Conservation (phyloP, 2,329 filamentous ascomycete genomes). For the Ceratocystis cacaofunesta region DNA sequence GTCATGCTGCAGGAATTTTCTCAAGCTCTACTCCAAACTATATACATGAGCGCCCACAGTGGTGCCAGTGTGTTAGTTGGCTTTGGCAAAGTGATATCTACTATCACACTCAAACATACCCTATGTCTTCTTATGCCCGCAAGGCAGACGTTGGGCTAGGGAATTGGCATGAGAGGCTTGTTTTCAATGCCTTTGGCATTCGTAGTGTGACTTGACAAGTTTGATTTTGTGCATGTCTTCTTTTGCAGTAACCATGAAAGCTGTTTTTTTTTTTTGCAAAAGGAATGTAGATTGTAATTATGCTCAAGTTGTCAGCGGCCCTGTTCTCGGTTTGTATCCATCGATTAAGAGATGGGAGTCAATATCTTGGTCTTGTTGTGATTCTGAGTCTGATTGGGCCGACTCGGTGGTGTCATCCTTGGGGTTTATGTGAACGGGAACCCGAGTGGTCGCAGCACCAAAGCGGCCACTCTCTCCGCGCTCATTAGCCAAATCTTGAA, state of each 20-base stretch:
- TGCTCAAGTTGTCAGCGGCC: neutral
- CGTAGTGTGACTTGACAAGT: neutral
- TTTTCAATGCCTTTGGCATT: neutral
- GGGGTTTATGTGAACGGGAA: conserved; percentile 20
- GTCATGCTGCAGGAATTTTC: conserved; percentile 4
- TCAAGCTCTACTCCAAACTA: neutral
- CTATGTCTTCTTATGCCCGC: neutral
- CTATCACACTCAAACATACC: neutral
- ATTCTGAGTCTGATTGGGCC: neutral
- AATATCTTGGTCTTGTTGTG: conserved; percentile 2
- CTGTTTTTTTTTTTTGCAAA: neutral
- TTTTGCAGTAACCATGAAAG: neutral
- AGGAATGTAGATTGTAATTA: conserved; percentile 5
- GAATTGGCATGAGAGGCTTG: neutral
- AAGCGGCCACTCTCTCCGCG: conserved; percentile 26
- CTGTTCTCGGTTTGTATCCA: conserved; percentile 14
- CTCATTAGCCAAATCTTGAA: conserved; percentile 35
- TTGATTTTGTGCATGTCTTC: neutral
- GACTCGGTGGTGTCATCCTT: conserved; percentile 6
- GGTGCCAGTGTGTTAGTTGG: neutral
- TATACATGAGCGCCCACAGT: neutral
- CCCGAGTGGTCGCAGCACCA: conserved; percentile 15
- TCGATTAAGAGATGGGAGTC: conserved; percentile 14
- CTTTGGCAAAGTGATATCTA: neutral
- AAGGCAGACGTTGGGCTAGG: neutral